Evolutionary conservation across 2,329 filamentous ascomycete species (phyloP).

Genomic region (Purpureocillium lavendulum): DNA sequence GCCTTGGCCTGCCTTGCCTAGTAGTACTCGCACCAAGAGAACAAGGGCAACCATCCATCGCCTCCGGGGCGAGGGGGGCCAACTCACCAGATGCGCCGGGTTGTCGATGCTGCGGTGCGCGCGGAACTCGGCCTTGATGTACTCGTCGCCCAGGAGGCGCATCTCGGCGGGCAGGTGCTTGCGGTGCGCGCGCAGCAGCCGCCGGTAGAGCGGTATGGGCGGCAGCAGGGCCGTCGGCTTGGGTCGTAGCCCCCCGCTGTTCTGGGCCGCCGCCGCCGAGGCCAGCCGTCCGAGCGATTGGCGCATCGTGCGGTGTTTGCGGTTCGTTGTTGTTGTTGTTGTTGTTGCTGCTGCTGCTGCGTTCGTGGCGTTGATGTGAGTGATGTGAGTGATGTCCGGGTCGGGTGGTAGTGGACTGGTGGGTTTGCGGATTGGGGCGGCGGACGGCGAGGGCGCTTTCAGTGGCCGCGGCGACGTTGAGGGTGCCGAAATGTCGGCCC

Average conservation of each 20-base stretch:
- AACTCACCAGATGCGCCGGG: conserved; percentile 74
- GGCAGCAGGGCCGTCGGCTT: conserved; percentile 62
- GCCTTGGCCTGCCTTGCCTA: too few species aligned
- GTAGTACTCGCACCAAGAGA: too few species aligned
- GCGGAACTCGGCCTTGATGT: conserved; percentile 87
- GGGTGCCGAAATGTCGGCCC: not conserved
- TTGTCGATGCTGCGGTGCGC: conserved; percentile 81
- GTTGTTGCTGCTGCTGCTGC: not conserved
- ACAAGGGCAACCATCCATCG: too few species aligned
- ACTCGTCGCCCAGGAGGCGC: conserved; percentile 82
- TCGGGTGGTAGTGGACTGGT: too few species aligned
- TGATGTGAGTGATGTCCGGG: too few species aligned
- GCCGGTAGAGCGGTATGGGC: conserved; percentile 81
- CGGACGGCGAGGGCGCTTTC: too few species aligned
- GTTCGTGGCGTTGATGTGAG: too few species aligned
- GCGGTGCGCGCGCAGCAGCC: conserved; percentile 78
- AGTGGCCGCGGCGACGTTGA: not conserved
- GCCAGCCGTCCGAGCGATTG: conserved; percentile 18
- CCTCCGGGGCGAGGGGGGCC: too few species aligned
- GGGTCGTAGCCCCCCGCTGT: too few species aligned
- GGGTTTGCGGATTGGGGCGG: too few species aligned
- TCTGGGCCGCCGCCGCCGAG: conserved; percentile 22
- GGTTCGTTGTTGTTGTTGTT: not conserved
- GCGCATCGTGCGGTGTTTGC: not conserved
- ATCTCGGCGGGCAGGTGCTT: conserved; percentile 65